Evolutionary conservation across 805 yeast species (phyloP).

Genomic region (Saccharomyces paradoxus): DNA sequence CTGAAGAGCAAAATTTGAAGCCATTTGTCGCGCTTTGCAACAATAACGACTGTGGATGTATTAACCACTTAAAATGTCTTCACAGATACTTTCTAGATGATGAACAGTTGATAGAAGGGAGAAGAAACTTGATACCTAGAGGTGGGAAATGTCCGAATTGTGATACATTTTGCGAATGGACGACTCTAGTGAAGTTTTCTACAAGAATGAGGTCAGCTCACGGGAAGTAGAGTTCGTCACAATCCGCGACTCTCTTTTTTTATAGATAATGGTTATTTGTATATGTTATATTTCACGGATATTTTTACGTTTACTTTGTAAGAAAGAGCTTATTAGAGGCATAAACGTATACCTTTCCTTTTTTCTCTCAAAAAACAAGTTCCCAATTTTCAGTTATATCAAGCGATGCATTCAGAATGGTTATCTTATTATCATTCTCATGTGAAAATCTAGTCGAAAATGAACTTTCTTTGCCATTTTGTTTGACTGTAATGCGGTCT

Average conservation of each 20-base stretch:
- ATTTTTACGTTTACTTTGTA: background rate
- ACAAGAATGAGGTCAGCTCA: slow-evolving; percentile 11
- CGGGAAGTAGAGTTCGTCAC: slow-evolving; percentile 1
- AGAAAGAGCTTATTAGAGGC: background rate
- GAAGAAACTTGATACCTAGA: slow-evolving; percentile 22
- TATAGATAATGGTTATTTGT: background rate
- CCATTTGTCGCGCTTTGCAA: slow-evolving; percentile 34
- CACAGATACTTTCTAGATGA: slow-evolving; percentile 20
- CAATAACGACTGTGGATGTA: slow-evolving; percentile 25
- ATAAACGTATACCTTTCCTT: background rate
- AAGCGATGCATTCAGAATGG: slow-evolving; percentile 47
- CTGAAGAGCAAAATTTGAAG: slow-evolving; percentile 18
- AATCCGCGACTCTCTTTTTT: background rate
- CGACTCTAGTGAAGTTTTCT: slow-evolving; percentile 21
- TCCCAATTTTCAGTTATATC: slow-evolving; percentile 41
- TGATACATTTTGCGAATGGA: slow-evolving; percentile 23
- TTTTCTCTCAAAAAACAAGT: slow-evolving; percentile 24
- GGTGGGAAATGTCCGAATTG: slow-evolving; percentile 28
- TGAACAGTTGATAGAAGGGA: slow-evolving; percentile 8
- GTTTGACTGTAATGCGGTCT: slow-evolving; percentile 25
- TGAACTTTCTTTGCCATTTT: slow-evolving; percentile 34
- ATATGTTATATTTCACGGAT: slow-evolving; percentile 1
- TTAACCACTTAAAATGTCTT: slow-evolving; percentile 36
- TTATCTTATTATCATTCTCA: slow-evolving; percentile 13
- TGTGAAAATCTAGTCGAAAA: slow-evolving; percentile 19